Evolutionary conservation across 768 basidiomycete genomes (phyloP), one percentile per base, ranked within the genome.

Genomic region (Pholiota microspora): DNA sequence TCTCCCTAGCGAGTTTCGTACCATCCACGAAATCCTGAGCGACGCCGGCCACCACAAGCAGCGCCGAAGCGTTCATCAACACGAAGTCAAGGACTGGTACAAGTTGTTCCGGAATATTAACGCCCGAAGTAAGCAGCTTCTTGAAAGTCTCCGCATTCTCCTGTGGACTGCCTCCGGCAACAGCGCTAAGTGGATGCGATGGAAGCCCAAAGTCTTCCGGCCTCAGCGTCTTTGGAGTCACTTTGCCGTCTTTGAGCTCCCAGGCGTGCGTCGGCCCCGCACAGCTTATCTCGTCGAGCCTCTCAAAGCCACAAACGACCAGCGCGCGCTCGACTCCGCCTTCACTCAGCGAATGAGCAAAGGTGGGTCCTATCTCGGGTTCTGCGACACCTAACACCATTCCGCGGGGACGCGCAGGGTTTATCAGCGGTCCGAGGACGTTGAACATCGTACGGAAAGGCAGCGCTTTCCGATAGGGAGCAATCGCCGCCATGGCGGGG

Each of bases 371-470:
- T 21, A 99, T 82, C 62, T 85, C 84, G 45, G 74, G 84, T 55
- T 86, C 87, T 7, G 94, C 89, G 29, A 99, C 88, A 40, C 96
- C 96, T 32, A 98, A 77, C 3, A 98, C 83, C 89, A 98, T 94
- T 2, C 92, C 88, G 3, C 78, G 79, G 2, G 97, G 96, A 7
- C 77, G 73, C 0, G 92, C 87, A 2, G 96, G 97, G 71, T 96
- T 98, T 71, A 96, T 88, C 34, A 98, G 80, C 0, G 96, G 97
- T 0, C 97, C 95, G 28, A 98, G 78, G 55, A 94, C 74, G 72
- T 99, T 98, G 81, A 97, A 98, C 75, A 99, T 86, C 7, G 96
- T 98, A 44, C 94, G 88, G 76, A 96, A 98, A 44, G 94, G 93
- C 50, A 98, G 82, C 0, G 84, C 73, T 63, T 88, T 89, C 51